phyloP scores from a whole-genome alignment of 345 rosid species.

The Gossypium sturtianum region DNA sequence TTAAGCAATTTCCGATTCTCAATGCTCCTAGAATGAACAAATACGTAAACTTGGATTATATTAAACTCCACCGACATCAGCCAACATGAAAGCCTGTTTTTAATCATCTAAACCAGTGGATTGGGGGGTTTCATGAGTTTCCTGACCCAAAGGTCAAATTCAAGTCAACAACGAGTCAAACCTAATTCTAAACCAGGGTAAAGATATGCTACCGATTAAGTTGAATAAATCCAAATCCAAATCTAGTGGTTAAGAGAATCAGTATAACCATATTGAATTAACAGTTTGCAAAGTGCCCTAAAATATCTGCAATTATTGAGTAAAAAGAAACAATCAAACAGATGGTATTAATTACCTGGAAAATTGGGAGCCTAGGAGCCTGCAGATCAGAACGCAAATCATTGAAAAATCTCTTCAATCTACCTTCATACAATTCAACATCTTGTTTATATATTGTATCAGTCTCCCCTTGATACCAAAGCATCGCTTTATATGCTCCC shows the following conservation, averaged over 20 bases:
- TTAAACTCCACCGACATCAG: not conserved
- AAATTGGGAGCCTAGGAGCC: constrained; percentile 62
- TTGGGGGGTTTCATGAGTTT: not conserved
- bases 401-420: constrained; percentile 41
- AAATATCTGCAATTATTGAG: not conserved
- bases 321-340: not conserved
- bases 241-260: no score
- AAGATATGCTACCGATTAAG: no score
- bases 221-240: no score
- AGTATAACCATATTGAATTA: no score
- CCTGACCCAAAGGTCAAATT: not conserved
- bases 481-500: constrained; percentile 46
- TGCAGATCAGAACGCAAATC: constrained; percentile 63
- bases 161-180: not conserved
- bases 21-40: not conserved
- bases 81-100: not conserved
- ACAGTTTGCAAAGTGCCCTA: not conserved
- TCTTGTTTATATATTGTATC: constrained; percentile 45
- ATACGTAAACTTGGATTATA: not conserved
- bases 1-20: not conserved
- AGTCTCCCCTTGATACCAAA: constrained; percentile 92
- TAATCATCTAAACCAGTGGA: not conserved
- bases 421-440: constrained; percentile 42
- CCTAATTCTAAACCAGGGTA: no score
- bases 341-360: constrained; percentile 14